Evolutionary conservation across 768 basidiomycete species (phyloP).

Genomic region (Suillus americanus): DNA sequence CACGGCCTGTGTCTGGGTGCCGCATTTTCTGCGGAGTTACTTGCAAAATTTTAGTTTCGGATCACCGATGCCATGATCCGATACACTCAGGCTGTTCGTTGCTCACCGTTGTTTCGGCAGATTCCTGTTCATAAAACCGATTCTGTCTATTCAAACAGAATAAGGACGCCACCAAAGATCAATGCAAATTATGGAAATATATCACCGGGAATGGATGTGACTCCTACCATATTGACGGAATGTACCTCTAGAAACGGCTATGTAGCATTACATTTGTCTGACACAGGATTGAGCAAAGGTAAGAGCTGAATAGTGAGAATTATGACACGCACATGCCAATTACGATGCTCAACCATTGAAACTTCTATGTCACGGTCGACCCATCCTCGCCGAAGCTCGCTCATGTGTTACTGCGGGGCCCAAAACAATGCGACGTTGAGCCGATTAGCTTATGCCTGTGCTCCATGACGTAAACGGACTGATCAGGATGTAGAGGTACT

Average conservation of each 20-base stretch:
- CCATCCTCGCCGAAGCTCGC: constrained; percentile 7
- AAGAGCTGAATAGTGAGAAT: neutral
- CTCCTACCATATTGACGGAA: constrained; percentile 25
- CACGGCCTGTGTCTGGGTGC: neutral
- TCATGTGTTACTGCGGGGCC: constrained; percentile 22
- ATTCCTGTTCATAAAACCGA: constrained; percentile 22
- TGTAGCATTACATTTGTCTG: neutral
- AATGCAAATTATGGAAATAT: constrained; percentile 35
- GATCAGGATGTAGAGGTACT: constrained; percentile 42
- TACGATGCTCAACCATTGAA: neutral
- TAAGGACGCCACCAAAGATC: constrained; percentile 29
- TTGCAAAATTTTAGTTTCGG: neutral
- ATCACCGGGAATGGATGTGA: constrained; percentile 14
- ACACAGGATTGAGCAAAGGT: neutral
- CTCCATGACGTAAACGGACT: constrained; percentile 33
- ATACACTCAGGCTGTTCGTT: neutral
- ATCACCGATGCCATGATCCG: neutral
- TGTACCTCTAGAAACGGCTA: constrained; percentile 39
- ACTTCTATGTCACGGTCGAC: neutral
- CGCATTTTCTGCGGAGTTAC: neutral
- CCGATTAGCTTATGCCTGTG: constrained; percentile 6
- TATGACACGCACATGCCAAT: constrained; percentile 22
- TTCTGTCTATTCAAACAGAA: constrained; percentile 33
- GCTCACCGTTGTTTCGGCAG: neutral
- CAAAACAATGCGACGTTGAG: constrained; percentile 21